Evolutionary conservation across 345 rosid species (phyloP), one percentile per base, ranked within the genome.

Genomic region (Streptanthus diversifolius): DNA sequence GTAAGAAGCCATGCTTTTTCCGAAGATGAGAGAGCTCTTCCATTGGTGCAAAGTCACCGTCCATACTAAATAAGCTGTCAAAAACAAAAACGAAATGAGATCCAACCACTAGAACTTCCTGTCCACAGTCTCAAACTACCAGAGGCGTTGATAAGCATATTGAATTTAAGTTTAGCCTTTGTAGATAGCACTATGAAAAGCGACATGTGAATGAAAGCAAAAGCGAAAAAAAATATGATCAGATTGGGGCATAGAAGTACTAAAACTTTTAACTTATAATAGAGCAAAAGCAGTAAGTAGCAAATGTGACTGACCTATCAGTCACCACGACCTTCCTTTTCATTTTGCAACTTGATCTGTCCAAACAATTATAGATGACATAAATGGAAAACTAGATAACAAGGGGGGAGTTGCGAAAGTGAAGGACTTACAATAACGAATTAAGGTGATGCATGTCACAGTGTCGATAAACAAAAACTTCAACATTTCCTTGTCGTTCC

Each of bases 11-110:
- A 85, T 91, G 89, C 71, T 75, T 85, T 83, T 77, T 79, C 24
- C 93, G 85, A 66, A 93, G 97, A 77, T 82, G 69, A 36, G 75
- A 87, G 62, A 93, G 95, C 79, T 91, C 90, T 54, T 63, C 66
- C 87, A 91, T 83, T 18, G 97, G 98, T 75, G 97, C 98, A 85
- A 93, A 93, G 83, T 93, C 98, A 68, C 97, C 98, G 68, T 93
- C 98, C 98, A 93, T 93, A 70, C 98, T 93, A 80, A 93, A 93
- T 84, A 93, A 87, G 78, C 98, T 91, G 82, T 30, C 44, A 56
- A 72, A 75, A 55, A 52, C 35, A 54, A 53, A 33, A 48, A 71
- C 15, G 1, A 41, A 62, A 36, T 27, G 22, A 76, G 52, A 70
- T 18, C 30, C 29, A 70, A 70, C 6, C 13, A 35, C 14, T 17